phyloP scores from a whole-genome alignment of 2,329 filamentous ascomycete species.

The Coniochaeta sp. region DNA sequence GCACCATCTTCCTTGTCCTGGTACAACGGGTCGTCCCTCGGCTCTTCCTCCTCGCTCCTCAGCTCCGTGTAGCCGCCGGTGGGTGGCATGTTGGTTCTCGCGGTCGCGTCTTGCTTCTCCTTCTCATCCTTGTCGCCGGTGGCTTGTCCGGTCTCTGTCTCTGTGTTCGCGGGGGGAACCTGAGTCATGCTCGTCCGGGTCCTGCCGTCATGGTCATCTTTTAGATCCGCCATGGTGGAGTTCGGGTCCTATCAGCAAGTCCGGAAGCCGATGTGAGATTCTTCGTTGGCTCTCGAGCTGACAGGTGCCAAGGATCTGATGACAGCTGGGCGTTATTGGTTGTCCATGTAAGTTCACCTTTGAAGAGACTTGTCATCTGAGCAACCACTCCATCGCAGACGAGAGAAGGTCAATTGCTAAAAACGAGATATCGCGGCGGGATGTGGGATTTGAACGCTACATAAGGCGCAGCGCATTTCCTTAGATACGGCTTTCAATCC shows the following conservation, averaged over 20 bases:
- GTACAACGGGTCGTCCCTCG: background rate
- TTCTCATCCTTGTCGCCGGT: background rate
- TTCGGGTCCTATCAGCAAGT: background rate
- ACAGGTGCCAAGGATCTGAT: background rate
- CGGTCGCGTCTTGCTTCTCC: background rate
- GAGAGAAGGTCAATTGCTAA: too few species aligned
- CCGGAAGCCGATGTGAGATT: background rate
- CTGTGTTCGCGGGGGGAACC: too few species aligned
- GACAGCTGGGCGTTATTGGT: too few species aligned
- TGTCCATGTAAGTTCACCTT: too few species aligned
- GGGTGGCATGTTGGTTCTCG: background rate
- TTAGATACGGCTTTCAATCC: background rate
- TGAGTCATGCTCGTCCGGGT: background rate
- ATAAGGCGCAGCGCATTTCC: background rate
- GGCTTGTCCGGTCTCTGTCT: background rate
- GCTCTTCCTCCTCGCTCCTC: background rate
- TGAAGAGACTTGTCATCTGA: too few species aligned
- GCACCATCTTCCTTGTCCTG: background rate
- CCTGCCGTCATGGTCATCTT: slow-evolving; percentile 1
- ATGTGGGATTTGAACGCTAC: background rate
- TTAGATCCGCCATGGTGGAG: background rate
- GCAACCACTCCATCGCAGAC: too few species aligned
- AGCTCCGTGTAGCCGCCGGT: background rate
- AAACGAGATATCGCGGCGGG: background rate
- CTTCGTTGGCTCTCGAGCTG: background rate